These are phyloP conservation scores for Podila horticola DNA, from an alignment of 192 early-diverging fungal species.

Conservation along the genomic window DNA sequence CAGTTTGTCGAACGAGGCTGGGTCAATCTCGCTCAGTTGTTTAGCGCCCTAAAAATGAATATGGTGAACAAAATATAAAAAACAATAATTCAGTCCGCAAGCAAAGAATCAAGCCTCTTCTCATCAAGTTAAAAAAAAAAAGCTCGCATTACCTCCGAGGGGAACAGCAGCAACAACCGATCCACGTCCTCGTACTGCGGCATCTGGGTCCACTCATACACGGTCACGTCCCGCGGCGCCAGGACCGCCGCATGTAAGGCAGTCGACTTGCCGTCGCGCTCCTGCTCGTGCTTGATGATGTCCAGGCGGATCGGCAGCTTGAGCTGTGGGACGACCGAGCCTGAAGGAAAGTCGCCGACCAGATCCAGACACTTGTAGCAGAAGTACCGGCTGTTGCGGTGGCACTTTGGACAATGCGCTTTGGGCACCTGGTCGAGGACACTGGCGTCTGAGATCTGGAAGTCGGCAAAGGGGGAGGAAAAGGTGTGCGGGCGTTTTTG, in stretches of 20 bases:
- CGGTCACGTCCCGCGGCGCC: conserved; percentile 72
- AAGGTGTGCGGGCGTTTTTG: not conserved
- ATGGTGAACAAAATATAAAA: not conserved
- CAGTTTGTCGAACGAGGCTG: conserved; percentile 72
- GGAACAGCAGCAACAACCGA: conserved; percentile 82
- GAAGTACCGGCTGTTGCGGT: conserved; percentile 73
- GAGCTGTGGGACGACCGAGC: conserved; percentile 63
- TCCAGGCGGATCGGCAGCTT: conserved; percentile 77
- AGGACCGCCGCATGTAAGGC: conserved; percentile 86
- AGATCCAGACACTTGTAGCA: conserved; percentile 77
- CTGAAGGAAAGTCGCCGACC: conserved; percentile 55
- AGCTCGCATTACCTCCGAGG: conserved; percentile 82
- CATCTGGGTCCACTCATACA: conserved; percentile 65
- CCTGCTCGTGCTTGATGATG: conserved; percentile 83
- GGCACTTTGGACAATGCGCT: conserved; percentile 66
- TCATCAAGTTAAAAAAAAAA: not conserved
- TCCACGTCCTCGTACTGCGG: conserved; percentile 71
- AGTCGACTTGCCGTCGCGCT: conserved; percentile 88
- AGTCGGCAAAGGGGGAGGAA: conserved; percentile 36
- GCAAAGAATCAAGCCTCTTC: not conserved
- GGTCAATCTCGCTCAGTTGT: conserved; percentile 73
- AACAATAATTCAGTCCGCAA: not conserved
- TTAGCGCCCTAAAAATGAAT: conserved; percentile 65
- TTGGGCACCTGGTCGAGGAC: conserved; percentile 56
- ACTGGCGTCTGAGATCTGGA: conserved; percentile 44